Conservation (phyloP, 1,284 basidiomycete genomes). For the Laetiporus sulphureus region DNA sequence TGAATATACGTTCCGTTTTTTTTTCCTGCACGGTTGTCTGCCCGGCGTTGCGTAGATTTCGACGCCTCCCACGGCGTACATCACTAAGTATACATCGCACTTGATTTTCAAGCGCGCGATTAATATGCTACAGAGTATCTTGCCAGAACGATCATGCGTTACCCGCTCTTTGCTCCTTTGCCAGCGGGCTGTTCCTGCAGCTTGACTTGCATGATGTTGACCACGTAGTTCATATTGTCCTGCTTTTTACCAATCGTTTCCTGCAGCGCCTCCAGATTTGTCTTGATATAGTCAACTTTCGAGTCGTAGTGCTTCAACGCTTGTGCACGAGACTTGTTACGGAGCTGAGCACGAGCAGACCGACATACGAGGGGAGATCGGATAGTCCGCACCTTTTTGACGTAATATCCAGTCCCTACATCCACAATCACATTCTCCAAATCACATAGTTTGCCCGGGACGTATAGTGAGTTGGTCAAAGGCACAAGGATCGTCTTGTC, state of each 20-base stretch:
- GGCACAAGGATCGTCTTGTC: constrained; percentile 89
- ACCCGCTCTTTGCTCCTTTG: constrained; percentile 16
- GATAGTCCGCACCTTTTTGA: constrained; percentile 71
- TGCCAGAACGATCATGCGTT: too few relatives aligned
- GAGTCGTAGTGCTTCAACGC: constrained; percentile 69
- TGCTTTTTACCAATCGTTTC: constrained; percentile 85
- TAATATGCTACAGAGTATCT: too few relatives aligned
- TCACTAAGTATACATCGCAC: too few relatives aligned
- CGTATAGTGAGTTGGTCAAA: constrained; percentile 90
- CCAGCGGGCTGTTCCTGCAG: constrained; percentile 42
- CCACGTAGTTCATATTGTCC: constrained; percentile 75
- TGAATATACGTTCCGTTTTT: too few relatives aligned
- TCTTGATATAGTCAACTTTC: constrained; percentile 75
- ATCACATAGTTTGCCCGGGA: constrained; percentile 86
- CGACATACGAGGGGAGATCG: neutral
- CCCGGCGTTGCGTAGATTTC: too few relatives aligned
- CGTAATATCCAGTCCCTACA: constrained; percentile 94
- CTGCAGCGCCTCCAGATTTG: constrained; percentile 79
- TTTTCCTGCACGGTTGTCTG: too few relatives aligned
- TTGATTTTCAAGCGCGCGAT: too few relatives aligned
- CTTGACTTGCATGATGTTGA: constrained; percentile 75
- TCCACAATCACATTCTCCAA: constrained; percentile 89
- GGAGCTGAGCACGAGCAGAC: neutral
- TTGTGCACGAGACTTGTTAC: constrained; percentile 65
- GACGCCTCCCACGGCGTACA: too few relatives aligned